These are phyloP conservation scores for Echinosophora koreensis DNA, from an alignment of 306 rosid species.

Conservation along the genomic window DNA sequence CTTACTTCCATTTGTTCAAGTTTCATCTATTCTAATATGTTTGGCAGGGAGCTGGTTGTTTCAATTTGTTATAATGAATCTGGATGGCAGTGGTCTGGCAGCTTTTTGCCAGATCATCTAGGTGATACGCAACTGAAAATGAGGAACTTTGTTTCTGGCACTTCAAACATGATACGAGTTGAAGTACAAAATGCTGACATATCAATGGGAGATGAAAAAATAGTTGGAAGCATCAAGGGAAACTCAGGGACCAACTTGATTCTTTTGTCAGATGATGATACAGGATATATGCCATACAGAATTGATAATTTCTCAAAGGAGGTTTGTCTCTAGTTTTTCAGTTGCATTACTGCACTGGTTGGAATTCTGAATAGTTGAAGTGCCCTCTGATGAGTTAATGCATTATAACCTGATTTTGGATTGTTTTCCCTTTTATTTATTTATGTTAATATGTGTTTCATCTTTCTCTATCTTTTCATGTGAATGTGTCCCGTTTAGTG, in stretches of 20 bases:
- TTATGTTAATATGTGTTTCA: not conserved
- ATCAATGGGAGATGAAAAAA: conserved; percentile 75
- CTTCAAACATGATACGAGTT: conserved; percentile 77
- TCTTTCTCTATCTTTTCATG: conserved; percentile 25
- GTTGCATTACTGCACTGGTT: conserved; percentile 23
- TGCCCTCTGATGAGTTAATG: conserved; percentile 23
- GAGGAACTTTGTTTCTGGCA: conserved; percentile 77
- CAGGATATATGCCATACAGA: conserved; percentile 98
- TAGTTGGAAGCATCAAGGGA: conserved; percentile 89
- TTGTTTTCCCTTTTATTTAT: conserved; percentile 11
- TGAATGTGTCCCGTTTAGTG: not conserved
- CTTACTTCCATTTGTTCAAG: conserved; percentile 32
- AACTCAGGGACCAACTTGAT: conserved; percentile 92
- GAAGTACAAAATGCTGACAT: conserved; percentile 98
- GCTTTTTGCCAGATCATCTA: conserved; percentile 88
- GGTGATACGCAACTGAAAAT: conserved; percentile 96
- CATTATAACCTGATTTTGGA: conserved; percentile 25
- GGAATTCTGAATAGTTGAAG: conserved; percentile 28
- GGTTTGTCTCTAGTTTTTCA: conserved; percentile 64
- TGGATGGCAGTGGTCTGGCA: conserved; percentile 99
- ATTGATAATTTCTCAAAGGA: conserved; percentile 92
- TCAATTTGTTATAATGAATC: conserved; percentile 82
- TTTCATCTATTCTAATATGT: conserved; percentile 40
- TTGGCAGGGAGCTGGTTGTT: conserved; percentile 85
- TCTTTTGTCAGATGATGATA: conserved; percentile 93